phyloP scores from a whole-genome alignment of 805 yeast genomes.

The Metschnikowia lunata region DNA sequence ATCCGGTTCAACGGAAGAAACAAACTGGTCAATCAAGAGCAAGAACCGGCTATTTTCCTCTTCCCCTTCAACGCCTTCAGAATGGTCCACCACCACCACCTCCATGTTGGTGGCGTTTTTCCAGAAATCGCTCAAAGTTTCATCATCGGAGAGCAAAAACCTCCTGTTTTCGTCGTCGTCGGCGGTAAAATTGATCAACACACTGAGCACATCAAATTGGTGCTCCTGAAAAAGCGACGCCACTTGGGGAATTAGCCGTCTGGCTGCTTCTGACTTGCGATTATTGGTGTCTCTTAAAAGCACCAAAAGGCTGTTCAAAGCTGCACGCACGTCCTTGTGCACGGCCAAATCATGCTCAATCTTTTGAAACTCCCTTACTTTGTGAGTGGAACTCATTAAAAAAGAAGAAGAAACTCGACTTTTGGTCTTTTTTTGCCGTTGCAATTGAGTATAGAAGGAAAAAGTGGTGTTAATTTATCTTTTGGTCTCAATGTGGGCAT shows the following conservation, averaged over 20 bases:
- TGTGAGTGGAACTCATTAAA: too few species aligned
- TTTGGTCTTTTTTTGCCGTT: too few species aligned
- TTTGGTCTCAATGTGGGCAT: too few species aligned
- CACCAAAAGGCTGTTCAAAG: constrained; percentile 12
- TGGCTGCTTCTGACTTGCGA: constrained; percentile 13
- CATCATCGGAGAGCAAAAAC: constrained; percentile 3
- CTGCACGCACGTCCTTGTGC: neutral
- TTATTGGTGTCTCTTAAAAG: constrained; percentile 19
- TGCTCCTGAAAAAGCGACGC: constrained; percentile 6
- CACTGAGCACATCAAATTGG: constrained; percentile 23
- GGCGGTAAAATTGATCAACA: constrained; percentile 33
- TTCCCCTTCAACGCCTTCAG: constrained; percentile 1
- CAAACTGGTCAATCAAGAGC: constrained; percentile 31
- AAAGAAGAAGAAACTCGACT: too few species aligned
- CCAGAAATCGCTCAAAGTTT: constrained; percentile 12
- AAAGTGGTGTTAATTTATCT: too few species aligned
- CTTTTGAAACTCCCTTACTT: neutral
- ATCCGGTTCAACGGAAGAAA: constrained; percentile 23
- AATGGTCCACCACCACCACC: constrained; percentile 1
- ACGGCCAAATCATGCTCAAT: constrained; percentile 1
- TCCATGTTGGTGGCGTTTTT: neutral
- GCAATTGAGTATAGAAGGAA: too few species aligned
- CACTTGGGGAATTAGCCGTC: constrained; percentile 9
- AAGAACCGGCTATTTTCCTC: constrained; percentile 13
- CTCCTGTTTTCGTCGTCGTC: constrained; percentile 25